A percentile compares a stretch with the other conserved stretches of the same genome.
Conservation (phyloP, 768 basidiomycete genomes). For the Russula lepida region DNA sequence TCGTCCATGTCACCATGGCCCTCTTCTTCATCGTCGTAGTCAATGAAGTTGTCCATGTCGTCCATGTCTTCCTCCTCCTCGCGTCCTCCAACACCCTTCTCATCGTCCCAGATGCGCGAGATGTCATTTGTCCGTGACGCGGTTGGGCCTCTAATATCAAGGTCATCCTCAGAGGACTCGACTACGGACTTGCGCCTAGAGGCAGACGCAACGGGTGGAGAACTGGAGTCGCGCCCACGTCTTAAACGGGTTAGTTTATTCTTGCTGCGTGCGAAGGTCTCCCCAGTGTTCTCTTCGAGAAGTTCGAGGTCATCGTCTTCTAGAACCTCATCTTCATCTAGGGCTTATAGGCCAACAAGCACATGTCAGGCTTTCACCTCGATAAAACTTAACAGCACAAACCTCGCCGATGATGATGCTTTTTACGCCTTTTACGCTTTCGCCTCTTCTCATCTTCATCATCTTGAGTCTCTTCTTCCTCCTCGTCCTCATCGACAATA, state of each 20-base stretch:
- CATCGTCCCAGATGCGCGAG: conserved; percentile 82
- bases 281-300: conserved; percentile 77
- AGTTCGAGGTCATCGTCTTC: conserved; percentile 88
- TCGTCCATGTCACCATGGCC: conserved; percentile 58
- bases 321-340: conserved; percentile 53
- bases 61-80: conserved; percentile 64
- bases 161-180: conserved; percentile 73
- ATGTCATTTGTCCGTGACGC: conserved; percentile 49
- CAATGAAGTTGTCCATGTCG: conserved; percentile 69
- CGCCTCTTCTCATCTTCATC: conserved; percentile 46
- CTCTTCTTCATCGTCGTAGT: conserved; percentile 60
- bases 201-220: conserved; percentile 53
- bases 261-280: conserved; percentile 46
- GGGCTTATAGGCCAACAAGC: conserved; percentile 21
- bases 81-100: conserved; percentile 37
- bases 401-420: conserved; percentile 52
- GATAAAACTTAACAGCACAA: conserved; percentile 28
- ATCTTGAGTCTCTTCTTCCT: conserved; percentile 66
- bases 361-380: conserved; percentile 5
- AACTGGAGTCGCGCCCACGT: conserved; percentile 64
- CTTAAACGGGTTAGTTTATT: conserved; percentile 68
- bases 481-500: conserved; percentile 86
- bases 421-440: conserved; percentile 59
- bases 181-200: conserved; percentile 51
- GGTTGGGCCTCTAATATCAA: conserved; percentile 45